Base-by-base conservation (phyloP, 2,329 filamentous ascomycete genomes). In the Karstenula rhodostoma region DNA sequence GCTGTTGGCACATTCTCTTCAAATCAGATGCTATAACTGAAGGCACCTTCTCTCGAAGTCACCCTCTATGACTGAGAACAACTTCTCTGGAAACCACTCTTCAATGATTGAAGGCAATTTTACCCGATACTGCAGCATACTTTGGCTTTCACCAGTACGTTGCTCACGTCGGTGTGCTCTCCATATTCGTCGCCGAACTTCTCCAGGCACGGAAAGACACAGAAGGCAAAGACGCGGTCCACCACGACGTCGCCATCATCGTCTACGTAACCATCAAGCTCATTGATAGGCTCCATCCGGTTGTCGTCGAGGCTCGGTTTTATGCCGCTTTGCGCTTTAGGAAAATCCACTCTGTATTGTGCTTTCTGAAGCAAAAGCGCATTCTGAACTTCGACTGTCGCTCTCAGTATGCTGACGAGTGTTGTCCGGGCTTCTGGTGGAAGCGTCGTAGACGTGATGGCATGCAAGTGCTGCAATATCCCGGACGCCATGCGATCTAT, bases 271-370 rank as follows among this genome's bases (percentile, higher is more conserved):
- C 59, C 54, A 40, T 72, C 68, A 2, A 70, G 12, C 47, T 74
- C 67, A 25, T 76, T 73, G 13, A 77, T 64, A 13, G 68, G 58
- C 44, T 77, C 74, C 74, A 77, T 78, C 17, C 60, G 67, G 12
- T 32, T 43, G 7, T 64, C 53, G 27, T 77, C 71, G 23, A 75
- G 72, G 6, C 54, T 37, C 19, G 60, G 40, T 2, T 37, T 25
- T 8, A 37, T 22, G 5, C 47, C 48, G 3, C 63, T 56, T 17
- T 62, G 29, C 2, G 60, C 57, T 25, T 61, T 65, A 42, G 75
- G 68, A 60, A 76, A 73, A 3, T 63, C 56, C 6, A 75, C 23
- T 23, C 61, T 59, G 49, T 77, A 77, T 5, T 60, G 65, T 6
- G 74, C 73, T 52, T 73, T 77, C 46, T 78, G 75, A 2, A 75